A percentile compares a stretch with the other conserved stretches of the same genome.
Conservation (phyloP, 805 yeast species). For the Danielia oregonensis region DNA sequence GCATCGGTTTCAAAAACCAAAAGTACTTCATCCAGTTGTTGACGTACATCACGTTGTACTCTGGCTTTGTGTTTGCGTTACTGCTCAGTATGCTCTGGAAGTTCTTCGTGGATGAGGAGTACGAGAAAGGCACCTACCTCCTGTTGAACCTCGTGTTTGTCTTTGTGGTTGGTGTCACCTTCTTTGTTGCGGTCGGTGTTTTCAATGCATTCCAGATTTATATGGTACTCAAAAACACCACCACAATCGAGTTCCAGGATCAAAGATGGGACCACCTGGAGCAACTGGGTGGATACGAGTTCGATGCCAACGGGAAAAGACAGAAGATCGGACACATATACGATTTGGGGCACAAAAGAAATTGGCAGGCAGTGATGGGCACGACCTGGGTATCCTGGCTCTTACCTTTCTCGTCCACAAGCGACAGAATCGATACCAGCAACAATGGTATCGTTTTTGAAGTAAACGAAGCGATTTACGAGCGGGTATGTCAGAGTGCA, state of each 20-base stretch:
- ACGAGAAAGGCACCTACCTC: conserved; percentile 34
- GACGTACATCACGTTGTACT: conserved; percentile 47
- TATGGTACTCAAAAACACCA: conserved; percentile 58
- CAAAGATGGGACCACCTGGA: conserved; percentile 44
- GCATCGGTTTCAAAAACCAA: conserved; percentile 81
- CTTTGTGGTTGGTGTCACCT: conserved; percentile 55
- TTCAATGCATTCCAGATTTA: conserved; percentile 59
- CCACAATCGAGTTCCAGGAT: conserved; percentile 79
- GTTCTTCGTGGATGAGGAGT: conserved; percentile 44
- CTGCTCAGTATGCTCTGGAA: conserved; percentile 42
- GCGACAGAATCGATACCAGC: conserved; percentile 14
- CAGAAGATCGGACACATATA: conserved; percentile 61
- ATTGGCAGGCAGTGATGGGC: conserved; percentile 80
- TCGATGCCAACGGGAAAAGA: conserved; percentile 38
- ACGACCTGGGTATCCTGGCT: conserved; percentile 60
- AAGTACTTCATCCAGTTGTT: conserved; percentile 77
- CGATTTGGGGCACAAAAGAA: conserved; percentile 62
- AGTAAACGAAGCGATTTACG: conserved; percentile 41
- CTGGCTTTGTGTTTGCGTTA: conserved; percentile 37
- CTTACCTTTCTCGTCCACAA: conserved; percentile 47
- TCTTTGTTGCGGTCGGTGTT: conserved; percentile 37
- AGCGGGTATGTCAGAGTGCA: conserved; percentile 37
- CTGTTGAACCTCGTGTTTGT: conserved; percentile 60
- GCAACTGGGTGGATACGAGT: conserved; percentile 26
- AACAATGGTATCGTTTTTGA: conserved; percentile 52